A percentile compares a stretch with the other conserved stretches of the same genome.
Evolutionary conservation across 495 filamentous ascomycete species (phyloP).

Genomic region (Podospora pseudopauciseta): DNA sequence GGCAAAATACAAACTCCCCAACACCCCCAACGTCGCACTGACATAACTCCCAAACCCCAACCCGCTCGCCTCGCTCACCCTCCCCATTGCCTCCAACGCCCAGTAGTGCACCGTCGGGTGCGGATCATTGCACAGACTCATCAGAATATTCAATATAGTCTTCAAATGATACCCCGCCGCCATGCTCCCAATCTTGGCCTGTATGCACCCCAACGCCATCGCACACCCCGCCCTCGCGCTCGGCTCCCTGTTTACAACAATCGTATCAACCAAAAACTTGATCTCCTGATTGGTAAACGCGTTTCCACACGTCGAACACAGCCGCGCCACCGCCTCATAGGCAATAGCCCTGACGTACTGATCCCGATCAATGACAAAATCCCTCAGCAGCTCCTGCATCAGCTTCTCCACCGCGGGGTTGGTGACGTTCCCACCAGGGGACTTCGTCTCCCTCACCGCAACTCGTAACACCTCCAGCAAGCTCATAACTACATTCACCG

Average conservation of each 20-base stretch:
- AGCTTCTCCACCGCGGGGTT: constrained; percentile 76
- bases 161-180: constrained; percentile 96
- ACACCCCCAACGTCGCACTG: constrained; percentile 83
- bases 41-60: constrained; percentile 88
- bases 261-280: constrained; percentile 87
- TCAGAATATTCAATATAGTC: constrained; percentile 88
- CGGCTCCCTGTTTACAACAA: constrained; percentile 88
- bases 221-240: constrained; percentile 92
- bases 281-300: constrained; percentile 83
- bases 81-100: constrained; percentile 83
- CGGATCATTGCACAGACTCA: constrained; percentile 95
- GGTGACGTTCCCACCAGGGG: constrained; percentile 68
- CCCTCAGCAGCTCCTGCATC: constrained; percentile 77
- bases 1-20: constrained; percentile 83
- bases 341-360: constrained; percentile 81
- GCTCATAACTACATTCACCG: constrained; percentile 82
- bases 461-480: constrained; percentile 78
- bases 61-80: constrained; percentile 88
- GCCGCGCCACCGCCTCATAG: constrained; percentile 80
- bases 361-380: constrained; percentile 76
- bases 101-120: constrained; percentile 94
- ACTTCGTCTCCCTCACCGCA: constrained; percentile 71
- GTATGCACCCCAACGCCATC: constrained; percentile 87
- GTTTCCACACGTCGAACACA: constrained; percentile 87
- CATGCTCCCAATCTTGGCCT: constrained; percentile 95